phyloP scores from a whole-genome alignment of 2,329 filamentous ascomycete species.

The Ilyonectria sp. region DNA sequence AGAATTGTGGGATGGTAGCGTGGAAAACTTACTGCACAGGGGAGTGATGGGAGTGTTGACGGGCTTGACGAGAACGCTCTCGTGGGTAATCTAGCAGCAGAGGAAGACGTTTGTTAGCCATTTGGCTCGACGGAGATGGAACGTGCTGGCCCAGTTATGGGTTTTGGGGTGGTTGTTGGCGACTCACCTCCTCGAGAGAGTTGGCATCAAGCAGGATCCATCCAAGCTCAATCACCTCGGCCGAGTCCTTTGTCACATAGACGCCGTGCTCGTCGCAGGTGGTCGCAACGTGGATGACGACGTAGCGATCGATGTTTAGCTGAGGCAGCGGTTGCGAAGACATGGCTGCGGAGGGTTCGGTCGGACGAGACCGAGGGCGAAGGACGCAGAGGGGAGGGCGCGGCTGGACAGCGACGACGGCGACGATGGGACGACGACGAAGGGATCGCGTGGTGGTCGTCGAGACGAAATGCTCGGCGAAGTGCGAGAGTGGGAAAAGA shows the following conservation, averaged over 20 bases:
- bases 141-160: conserved; percentile 22
- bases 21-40: conserved; percentile 88
- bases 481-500: conserved; percentile 23
- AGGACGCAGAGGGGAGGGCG: conserved; percentile 39
- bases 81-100: conserved; percentile 83
- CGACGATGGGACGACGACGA: conserved; percentile 33
- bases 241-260: conserved; percentile 99
- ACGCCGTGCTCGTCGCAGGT: conserved; percentile 99
- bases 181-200: conserved; percentile 89
- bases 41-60: conserved; percentile 99
- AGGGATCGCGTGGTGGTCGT: conserved; percentile 28
- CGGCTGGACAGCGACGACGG: conserved; percentile 38
- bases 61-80: conserved; percentile 97
- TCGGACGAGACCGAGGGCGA: conserved; percentile 42
- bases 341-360: conserved; percentile 52
- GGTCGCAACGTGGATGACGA: conserved; percentile 98
- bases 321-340: conserved; percentile 63
- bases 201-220: conserved; percentile 97
- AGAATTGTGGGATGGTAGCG: conserved; percentile 38
- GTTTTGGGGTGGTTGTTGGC: conserved; percentile 20
- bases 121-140: conserved; percentile 14
- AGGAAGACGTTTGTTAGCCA: conserved; percentile 32
- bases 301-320: conserved; percentile 91
- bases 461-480: conserved; percentile 42
- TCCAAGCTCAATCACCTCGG: conserved; percentile 98